Evolutionary conservation across 2,329 filamentous ascomycete genomes (phyloP), one percentile per base, ranked within the genome.

Genomic region (Arthrobotrys conoides): DNA sequence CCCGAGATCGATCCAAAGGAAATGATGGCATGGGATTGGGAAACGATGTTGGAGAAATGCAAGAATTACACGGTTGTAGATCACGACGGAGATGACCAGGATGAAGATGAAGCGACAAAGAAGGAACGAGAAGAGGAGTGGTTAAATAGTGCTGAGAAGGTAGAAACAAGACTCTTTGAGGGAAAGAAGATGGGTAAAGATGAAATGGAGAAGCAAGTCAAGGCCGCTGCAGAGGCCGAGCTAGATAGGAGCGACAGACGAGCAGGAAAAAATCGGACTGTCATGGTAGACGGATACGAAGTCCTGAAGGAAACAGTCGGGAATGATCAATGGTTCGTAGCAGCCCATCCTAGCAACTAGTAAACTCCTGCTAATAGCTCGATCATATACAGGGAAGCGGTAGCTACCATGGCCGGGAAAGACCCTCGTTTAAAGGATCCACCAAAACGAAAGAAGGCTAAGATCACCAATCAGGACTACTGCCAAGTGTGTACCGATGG

Each of bases 11-110:
- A 89, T 72, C 85, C 88, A 3, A 86, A 85, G 4, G 87, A 89
- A 68, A 89, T 90, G 87, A 82, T 89, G 0, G 85, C 84, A n/a
- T 90, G 88, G 88, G 86, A 89, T 71, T 87, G 87, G 82, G 84
- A 86, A 0, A 88, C 87, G 0, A 88, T 87, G 75, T 83, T 89
- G 33, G 84, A 86, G 20, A 88, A 88, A 71, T 89, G 87, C 81
- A 87, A 87, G 64, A 88, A 89, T 79, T 85, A 87, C 66, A 85
- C 86, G 5, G 83, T 85, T 1, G 86, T 87, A 68, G 80, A 85
- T 18, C 83, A 84, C 18, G 83, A 85, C 0, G 83, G 83, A 27
- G 84, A 84, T 81, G 82, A 70, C 1, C 76, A 82, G 10, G 30
- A 80, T 0, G 81, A 82, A 10, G 82, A 83, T 70, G 80, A 82